A percentile compares a stretch with the other conserved stretches of the same genome.
These are phyloP conservation scores for Dorcoceras hygrometricum DNA, from an alignment of 257 asterid species.

Conservation along the genomic window DNA sequence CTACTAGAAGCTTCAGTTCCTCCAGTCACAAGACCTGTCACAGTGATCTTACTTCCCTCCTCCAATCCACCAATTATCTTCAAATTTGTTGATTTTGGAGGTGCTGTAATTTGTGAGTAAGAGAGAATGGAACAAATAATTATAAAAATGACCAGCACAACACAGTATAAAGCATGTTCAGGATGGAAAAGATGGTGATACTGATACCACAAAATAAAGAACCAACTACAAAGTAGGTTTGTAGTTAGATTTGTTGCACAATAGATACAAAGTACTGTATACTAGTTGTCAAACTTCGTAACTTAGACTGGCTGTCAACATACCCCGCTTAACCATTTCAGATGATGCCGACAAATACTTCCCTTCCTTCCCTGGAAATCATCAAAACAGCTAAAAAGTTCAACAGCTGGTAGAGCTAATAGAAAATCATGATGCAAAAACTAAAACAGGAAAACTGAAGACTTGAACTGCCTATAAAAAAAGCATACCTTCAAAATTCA, in stretches of 20 bases:
- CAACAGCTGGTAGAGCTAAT: constrained; percentile 16
- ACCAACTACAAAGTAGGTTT: no score
- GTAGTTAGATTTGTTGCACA: constrained; percentile 11
- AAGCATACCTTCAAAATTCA: constrained; percentile 81
- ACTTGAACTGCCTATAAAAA: constrained; percentile 16
- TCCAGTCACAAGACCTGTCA: constrained; percentile 87
- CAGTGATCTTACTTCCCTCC: constrained; percentile 95
- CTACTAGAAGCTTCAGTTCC: constrained; percentile 99
- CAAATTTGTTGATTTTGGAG: constrained; percentile 74
- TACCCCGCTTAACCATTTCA: constrained; percentile 72
- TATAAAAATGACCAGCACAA: constrained; percentile 17
- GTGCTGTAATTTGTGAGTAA: constrained; percentile 52
- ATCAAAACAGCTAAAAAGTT: constrained; percentile 18
- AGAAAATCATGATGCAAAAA: constrained; percentile 15
- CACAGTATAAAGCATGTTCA: background rate
- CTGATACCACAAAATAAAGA: background rate
- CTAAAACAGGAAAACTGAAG: constrained; percentile 21
- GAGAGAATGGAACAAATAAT: constrained; percentile 13
- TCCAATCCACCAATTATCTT: constrained; percentile 91
- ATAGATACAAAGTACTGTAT: background rate
- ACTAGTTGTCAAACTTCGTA: constrained; percentile 18
- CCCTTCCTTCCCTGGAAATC: constrained; percentile 86
- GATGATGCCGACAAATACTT: constrained; percentile 61
- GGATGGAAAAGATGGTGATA: constrained; percentile 16
- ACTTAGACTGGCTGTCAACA: constrained; percentile 15